Evolutionary conservation across 1,139 yeast species (phyloP), one percentile per base, ranked within the genome.

Genomic region (Candida anutae): DNA sequence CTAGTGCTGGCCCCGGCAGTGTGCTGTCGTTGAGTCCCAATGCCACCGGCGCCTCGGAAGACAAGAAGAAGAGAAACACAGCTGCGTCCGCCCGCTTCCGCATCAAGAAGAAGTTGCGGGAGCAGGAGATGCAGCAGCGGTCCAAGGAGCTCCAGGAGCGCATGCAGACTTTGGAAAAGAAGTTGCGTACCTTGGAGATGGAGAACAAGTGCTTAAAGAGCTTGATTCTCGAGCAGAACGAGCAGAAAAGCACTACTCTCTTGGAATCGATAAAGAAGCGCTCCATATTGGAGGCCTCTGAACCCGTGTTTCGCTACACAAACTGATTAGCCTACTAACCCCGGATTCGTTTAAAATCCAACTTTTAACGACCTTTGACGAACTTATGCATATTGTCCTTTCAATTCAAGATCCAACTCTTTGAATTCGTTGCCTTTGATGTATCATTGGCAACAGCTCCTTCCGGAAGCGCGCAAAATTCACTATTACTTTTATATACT

Each of bases 121-220:
- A 73, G 42, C 69, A 67, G 46, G 74, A 72, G 43, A 66, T 75
- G 76, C 74, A 70, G 40, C 58, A 62, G 34, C 62, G 49, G 30
- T 58, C 74, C 24, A 58, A 53, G 33, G 59, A 58, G 24, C 58
- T 74, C 35, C 62, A 62, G 38, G 65, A 57, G 16, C 52, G 51
- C 33, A 61, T 70, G 20, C 41, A 41, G 13, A 33, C 35, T 6
- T 59, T 68, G 37, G 73, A 69, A 38, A 54, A 55, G 40, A 62
- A 60, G 37, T 56, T 71, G 37, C 60, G 59, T 43, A 59, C 68
- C 19, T 46, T 70, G 37, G 93, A 84, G 53, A 77, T 81, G 80
- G 95, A 85, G 55, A 85, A 85, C 61, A 74, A 74, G 45, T 68
- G 90, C 57, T 64, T 71, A 34, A 66, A 63, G 45, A 62, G 60